Conservation (phyloP, 768 basidiomycete genomes). For the Mycena sanguinolenta region DNA sequence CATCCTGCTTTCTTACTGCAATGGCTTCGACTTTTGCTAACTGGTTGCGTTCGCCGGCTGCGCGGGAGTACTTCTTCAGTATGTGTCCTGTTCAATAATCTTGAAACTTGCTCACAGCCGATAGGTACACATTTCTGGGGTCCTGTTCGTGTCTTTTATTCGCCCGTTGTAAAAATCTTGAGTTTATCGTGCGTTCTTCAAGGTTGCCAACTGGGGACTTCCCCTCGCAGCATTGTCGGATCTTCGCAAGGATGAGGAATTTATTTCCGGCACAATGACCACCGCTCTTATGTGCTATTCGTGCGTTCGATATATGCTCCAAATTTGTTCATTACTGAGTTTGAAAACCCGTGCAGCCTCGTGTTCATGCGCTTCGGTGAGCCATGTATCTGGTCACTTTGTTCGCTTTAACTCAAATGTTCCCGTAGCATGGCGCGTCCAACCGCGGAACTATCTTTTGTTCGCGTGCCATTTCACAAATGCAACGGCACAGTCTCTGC, state of each 20-base stretch:
- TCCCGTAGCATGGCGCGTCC: slow-evolving; percentile 88
- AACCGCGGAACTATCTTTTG: slow-evolving; percentile 95
- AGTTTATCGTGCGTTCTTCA: slow-evolving; percentile 22
- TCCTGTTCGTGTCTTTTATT: slow-evolving; percentile 73
- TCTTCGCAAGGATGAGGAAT: slow-evolving; percentile 92
- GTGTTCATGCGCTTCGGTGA: slow-evolving; percentile 97
- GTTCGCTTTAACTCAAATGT: slow-evolving; percentile 19
- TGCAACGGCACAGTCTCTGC: slow-evolving; percentile 84
- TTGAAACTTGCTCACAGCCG: slow-evolving; percentile 20
- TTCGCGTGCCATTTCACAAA: slow-evolving; percentile 97
- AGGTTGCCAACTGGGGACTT: slow-evolving; percentile 99
- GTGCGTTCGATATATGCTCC: slow-evolving; percentile 66
- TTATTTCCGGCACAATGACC: slow-evolving; percentile 98
- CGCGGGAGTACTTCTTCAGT: slow-evolving; percentile 97
- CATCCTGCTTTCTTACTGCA: slow-evolving; percentile 16
- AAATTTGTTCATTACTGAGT: slow-evolving; percentile 24
- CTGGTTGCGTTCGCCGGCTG: slow-evolving; percentile 93
- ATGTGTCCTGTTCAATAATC: slow-evolving; percentile 47
- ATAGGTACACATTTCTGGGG: slow-evolving; percentile 98
- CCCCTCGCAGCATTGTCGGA: slow-evolving; percentile 94
- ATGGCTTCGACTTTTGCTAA: slow-evolving; percentile 90
- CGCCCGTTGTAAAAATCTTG: slow-evolving; percentile 26
- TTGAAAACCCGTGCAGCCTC: slow-evolving; percentile 51
- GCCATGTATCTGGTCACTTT: slow-evolving; percentile 40
- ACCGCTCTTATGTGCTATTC: slow-evolving; percentile 91